Evolutionary conservation across 306 rosid species (phyloP), one percentile per base, ranked within the genome.

Genomic region (Cucurbita argyrosperma): DNA sequence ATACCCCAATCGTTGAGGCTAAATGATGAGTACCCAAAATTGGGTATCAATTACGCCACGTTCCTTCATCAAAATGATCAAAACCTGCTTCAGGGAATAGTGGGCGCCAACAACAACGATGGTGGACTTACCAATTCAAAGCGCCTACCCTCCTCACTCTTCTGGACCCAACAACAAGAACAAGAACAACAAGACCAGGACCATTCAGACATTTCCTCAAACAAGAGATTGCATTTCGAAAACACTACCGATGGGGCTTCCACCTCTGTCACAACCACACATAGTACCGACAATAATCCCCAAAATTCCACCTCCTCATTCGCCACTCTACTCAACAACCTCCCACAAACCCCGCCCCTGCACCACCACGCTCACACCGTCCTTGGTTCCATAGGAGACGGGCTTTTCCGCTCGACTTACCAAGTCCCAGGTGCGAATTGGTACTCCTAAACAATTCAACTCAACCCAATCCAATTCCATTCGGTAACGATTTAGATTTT

Each of bases 391-490:
- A 6, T 83, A 0, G 47, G 49, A 0, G 89, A 85, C 60, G 78
- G 83, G 2, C 23, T 84, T 6, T 66, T 76, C 18, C 59, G 80
- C 37, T 68, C 79, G 39, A 77, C 87, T 0, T 84, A 79, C 72
- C 89, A 87, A 73, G 74, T 86, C 46, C 78, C 79, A 9, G 90
- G 87, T 0, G 80, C 87, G 77, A 84, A 88, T 71, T 88, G 94
- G 94, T 88, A 83, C 70, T 72, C 86, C 54, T 87, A 85, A 66
- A 30, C 43, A 5, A 60, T 5, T 1, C 67, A 14, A 3, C 1
- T 1, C 38, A 57, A 10, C 5, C 4, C 67, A 37, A 37, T 4
- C 18, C 8, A 11, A 5, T 1, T 21, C 15, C 3, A 1, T 6
- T 16, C 4, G 13, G 1, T 12, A 43, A 47, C 30, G 1, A 26